A percentile compares a stretch with the other conserved stretches of the same genome.
Evolutionary conservation across 306 rosid genomes (phyloP).

Genomic region (Glycyrrhiza uralensis): DNA sequence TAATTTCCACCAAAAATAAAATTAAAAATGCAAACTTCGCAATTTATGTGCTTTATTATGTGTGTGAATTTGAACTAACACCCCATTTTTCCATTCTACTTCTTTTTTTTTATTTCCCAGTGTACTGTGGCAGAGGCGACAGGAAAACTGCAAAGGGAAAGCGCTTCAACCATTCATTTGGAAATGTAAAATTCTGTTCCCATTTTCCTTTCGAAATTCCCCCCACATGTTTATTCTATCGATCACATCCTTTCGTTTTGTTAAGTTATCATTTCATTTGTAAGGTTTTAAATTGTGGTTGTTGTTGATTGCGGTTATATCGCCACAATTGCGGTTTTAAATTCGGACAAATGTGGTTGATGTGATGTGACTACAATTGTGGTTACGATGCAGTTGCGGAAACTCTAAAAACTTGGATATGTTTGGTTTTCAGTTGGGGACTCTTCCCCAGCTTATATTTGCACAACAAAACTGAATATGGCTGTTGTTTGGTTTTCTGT

Average conservation of each 20-base stretch:
- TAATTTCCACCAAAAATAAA: background rate
- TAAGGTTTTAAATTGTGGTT: no score
- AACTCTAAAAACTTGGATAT: no score
- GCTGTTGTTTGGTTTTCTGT: no score
- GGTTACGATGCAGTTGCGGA: no score
- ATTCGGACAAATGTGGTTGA: no score
- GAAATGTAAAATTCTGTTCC: conserved; percentile 43
- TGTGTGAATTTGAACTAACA: background rate
- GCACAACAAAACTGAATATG: no score
- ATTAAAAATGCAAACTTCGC: background rate
- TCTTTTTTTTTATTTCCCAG: conserved; percentile 16
- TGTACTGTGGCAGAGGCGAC: conserved; percentile 81
- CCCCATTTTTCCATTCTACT: background rate
- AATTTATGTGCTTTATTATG: background rate
- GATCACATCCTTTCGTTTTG: background rate
- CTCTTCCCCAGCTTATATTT: no score
- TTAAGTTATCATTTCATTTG: background rate
- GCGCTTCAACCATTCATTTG: conserved; percentile 80
- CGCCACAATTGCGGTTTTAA: no score
- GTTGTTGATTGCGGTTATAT: no score
- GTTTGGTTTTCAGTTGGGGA: no score
- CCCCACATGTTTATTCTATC: background rate
- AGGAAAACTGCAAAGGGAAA: conserved; percentile 76
- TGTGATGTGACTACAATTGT: no score
- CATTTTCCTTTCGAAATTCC: background rate